Evolutionary conservation across 2,329 filamentous ascomycete species (phyloP).

Genomic region (Paraphaeosphaeria minitans): DNA sequence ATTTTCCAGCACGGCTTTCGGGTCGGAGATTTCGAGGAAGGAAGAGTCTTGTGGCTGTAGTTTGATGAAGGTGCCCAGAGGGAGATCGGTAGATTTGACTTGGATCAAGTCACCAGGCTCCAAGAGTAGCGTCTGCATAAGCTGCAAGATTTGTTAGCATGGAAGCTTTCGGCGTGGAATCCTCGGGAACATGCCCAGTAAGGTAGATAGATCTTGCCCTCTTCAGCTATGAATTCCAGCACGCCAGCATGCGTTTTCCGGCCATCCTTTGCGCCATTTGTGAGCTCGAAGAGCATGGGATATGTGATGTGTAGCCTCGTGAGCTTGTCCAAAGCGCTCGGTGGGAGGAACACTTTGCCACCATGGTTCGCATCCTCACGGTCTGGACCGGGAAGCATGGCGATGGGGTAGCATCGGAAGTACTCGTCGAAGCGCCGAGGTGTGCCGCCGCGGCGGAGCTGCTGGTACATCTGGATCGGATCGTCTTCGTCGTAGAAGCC

Average conservation of each 20-base stretch:
- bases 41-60: constrained; percentile 90
- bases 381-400: constrained; percentile 90
- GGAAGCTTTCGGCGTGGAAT: not conserved
- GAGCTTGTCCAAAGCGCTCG: constrained; percentile 94
- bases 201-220: constrained; percentile 93
- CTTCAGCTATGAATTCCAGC: constrained; percentile 95
- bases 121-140: constrained; percentile 89
- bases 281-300: constrained; percentile 94
- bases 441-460: constrained; percentile 54
- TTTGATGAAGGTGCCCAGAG: constrained; percentile 91
- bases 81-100: constrained; percentile 91
- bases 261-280: constrained; percentile 87
- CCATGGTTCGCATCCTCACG: constrained; percentile 91
- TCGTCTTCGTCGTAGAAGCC: constrained; percentile 60
- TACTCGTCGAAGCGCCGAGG: constrained; percentile 94
- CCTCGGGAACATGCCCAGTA: constrained; percentile 70
- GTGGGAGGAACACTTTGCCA: constrained; percentile 97
- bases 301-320: constrained; percentile 96
- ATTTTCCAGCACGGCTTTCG: constrained; percentile 95
- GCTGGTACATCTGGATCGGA: constrained; percentile 59
- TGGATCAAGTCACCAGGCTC: constrained; percentile 95
- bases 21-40: constrained; percentile 96
- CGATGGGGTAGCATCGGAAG: constrained; percentile 94
- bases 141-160: constrained; percentile 56
- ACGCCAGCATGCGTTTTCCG: constrained; percentile 92